Base-by-base conservation (phyloP, 768 basidiomycete species). In the Auriscalpium vulgare region DNA sequence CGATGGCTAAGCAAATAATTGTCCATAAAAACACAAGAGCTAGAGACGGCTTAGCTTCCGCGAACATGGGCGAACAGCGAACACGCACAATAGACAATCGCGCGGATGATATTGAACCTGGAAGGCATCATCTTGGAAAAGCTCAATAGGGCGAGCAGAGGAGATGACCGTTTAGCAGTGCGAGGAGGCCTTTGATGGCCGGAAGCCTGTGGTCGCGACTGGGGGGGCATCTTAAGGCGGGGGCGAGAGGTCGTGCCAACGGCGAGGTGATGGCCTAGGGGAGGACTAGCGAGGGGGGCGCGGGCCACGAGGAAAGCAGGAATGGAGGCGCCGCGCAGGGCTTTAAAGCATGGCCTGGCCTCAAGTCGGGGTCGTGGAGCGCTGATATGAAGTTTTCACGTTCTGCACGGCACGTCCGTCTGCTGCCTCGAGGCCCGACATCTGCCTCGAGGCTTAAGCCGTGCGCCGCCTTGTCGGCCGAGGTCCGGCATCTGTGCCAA, bases 1-100 rank as follows among this genome's bases (percentile, higher is more conserved):
- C 87, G 73, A 92, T 84, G 57, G 81, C 87, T 59, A 92, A 74
- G 65, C 86, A 89, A 62, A 92, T 84, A 58, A 87, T 70, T 19
- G 87, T 88, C 78, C 87, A 91, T 57, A 84, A 68, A 51, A 91
- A 69, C 44, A 89, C 80, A 46, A 81, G 72, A 63, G 74, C 89
- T 91, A 56, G 53, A 54, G 51, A 50, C 63, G 45, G 48, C 64
- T 54, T 16, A 35, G 40, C 44, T 47, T 14, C 29, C 37, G 44
- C 8, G 13, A 47, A 35, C 10, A 11, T 34, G 3, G 49, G 21
- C 7, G 36, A 21, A 16, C 63, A 29, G 50, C 4, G 54, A 51
- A 9, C 13, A 64, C 82, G 60, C 68, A 85, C 88, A 75, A 75
- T 88, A 91, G 59, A 88, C 75, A 65, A 78, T 75, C 53, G 76